These are phyloP conservation scores for Aspergillus pseudonomiae DNA, from an alignment of 2,329 filamentous ascomycete genomes.

Conservation along the genomic window DNA sequence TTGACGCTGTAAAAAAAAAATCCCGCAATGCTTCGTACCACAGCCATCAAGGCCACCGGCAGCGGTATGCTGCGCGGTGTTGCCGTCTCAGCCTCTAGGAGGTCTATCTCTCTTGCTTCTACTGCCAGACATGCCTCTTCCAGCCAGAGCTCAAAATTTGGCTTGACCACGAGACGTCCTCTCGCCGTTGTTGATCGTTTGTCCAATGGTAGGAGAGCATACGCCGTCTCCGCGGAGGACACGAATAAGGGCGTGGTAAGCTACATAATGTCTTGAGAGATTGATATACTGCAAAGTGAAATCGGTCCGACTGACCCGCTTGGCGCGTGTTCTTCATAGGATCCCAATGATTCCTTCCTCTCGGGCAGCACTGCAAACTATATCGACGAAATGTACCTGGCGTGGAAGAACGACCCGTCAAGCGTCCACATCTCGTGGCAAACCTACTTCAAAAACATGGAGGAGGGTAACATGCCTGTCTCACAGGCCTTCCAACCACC, in stretches of 20 bases:
- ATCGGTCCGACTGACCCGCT: slow-evolving; percentile 20
- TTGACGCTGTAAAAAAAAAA: slow-evolving; percentile 16
- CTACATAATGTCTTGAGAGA: slow-evolving; percentile 15
- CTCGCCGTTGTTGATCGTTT: slow-evolving; percentile 45
- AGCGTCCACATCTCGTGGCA: slow-evolving; percentile 99
- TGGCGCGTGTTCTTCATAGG: slow-evolving; percentile 47
- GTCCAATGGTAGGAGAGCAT: slow-evolving; percentile 51
- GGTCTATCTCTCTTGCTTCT: slow-evolving; percentile 38
- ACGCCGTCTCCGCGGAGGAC: slow-evolving; percentile 60
- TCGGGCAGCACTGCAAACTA: slow-evolving; percentile 98
- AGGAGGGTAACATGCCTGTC: slow-evolving; percentile 95
- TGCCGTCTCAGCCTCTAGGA: slow-evolving; percentile 35
- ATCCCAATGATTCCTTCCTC: slow-evolving; percentile 94
- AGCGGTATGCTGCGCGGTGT: slow-evolving; percentile 41
- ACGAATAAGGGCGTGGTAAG: slow-evolving; percentile 57
- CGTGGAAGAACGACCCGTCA: slow-evolving; percentile 90
- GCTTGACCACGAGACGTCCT: slow-evolving; percentile 44
- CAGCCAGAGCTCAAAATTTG: slow-evolving; percentile 37
- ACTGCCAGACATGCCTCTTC: slow-evolving; percentile 32
- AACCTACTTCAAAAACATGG: slow-evolving; percentile 99
- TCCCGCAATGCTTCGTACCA: slow-evolving; percentile 43
- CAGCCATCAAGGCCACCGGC: slow-evolving; percentile 44
- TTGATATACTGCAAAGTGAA: neutral
- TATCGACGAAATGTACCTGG: slow-evolving; percentile 99
- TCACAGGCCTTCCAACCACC: slow-evolving; percentile 96